Conservation (phyloP, 2,329 filamentous ascomycete genomes). For the Biscogniauxia sp. region DNA sequence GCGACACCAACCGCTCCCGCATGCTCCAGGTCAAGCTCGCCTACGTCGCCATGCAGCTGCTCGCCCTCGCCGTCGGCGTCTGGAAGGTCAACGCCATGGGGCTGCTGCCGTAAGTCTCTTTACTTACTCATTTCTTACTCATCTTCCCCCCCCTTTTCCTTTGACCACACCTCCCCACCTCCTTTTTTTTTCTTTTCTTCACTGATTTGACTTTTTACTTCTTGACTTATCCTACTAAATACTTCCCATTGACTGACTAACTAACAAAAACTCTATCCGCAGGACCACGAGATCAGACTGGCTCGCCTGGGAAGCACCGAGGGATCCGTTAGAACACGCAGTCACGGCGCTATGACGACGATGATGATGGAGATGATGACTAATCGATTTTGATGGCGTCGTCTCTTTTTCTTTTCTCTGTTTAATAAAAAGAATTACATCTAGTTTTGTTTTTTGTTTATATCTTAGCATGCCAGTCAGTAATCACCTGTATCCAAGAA, state of each 20-base stretch:
- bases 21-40: slow-evolving; percentile 82
- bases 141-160: not conserved
- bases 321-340: slow-evolving; percentile 65
- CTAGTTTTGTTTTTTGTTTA: too few species aligned
- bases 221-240: too few species aligned
- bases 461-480: too few species aligned
- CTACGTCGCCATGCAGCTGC: slow-evolving; percentile 82
- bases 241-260: too few species aligned
- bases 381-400: not conserved
- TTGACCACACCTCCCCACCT: too few species aligned
- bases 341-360: slow-evolving; percentile 56
- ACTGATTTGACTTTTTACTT: too few species aligned
- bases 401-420: not conserved
- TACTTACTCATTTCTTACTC: not conserved
- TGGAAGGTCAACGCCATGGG: slow-evolving; percentile 99
- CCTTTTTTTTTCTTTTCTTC: not conserved
- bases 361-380: not conserved
- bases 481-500: too few species aligned
- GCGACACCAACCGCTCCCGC: slow-evolving; percentile 69
- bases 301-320: slow-evolving; percentile 88
- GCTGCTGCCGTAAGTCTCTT: slow-evolving; percentile 71
- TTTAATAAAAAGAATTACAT: too few species aligned
- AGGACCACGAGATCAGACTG: slow-evolving; percentile 96
- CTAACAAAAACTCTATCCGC: not conserved
- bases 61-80: slow-evolving; percentile 79